phyloP scores from a whole-genome alignment of 1,139 yeast species.

The Suzukiozyma palmioleophila region DNA sequence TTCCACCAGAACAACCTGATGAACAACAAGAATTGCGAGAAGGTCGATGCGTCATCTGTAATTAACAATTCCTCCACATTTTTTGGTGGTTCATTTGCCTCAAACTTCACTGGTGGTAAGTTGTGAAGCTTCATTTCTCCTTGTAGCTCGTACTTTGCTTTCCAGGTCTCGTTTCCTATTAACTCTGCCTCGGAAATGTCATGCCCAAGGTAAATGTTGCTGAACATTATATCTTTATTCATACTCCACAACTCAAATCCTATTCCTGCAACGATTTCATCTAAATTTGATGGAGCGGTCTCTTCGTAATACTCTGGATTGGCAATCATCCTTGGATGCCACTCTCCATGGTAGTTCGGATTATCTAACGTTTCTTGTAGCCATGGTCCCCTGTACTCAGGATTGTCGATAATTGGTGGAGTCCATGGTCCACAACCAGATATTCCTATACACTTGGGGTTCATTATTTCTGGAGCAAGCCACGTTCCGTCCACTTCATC shows the following conservation, averaged over 20 bases:
- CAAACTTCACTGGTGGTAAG: neutral
- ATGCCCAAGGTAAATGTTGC: conserved; percentile 83
- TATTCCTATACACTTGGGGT: conserved; percentile 60
- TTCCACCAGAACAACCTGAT: conserved; percentile 16
- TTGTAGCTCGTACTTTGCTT: conserved; percentile 60
- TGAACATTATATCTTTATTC: conserved; percentile 69
- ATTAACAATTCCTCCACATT: conserved; percentile 34
- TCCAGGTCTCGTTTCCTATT: conserved; percentile 73
- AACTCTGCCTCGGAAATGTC: conserved; percentile 75
- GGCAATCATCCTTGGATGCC: conserved; percentile 63
- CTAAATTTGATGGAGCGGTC: conserved; percentile 53
- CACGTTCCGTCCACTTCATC: conserved; percentile 86
- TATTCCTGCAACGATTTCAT: conserved; percentile 68
- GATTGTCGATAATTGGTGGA: conserved; percentile 63
- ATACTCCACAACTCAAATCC: conserved; percentile 93
- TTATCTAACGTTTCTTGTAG: conserved; percentile 59
- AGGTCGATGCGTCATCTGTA: conserved; percentile 17
- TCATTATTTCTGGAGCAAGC: conserved; percentile 62
- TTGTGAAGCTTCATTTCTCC: conserved; percentile 28
- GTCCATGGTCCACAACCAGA: conserved; percentile 71
- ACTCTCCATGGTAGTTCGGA: conserved; percentile 74
- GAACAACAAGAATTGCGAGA: conserved; percentile 18
- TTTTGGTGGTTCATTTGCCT: conserved; percentile 30
- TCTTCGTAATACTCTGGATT: conserved; percentile 72
- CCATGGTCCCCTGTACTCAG: conserved; percentile 78